Percentiles rank a stretch among this genome's conserved stretches.
Evolutionary conservation across 2,329 filamentous ascomycete genomes (phyloP).

Genomic region (Botrytis squamosa): DNA sequence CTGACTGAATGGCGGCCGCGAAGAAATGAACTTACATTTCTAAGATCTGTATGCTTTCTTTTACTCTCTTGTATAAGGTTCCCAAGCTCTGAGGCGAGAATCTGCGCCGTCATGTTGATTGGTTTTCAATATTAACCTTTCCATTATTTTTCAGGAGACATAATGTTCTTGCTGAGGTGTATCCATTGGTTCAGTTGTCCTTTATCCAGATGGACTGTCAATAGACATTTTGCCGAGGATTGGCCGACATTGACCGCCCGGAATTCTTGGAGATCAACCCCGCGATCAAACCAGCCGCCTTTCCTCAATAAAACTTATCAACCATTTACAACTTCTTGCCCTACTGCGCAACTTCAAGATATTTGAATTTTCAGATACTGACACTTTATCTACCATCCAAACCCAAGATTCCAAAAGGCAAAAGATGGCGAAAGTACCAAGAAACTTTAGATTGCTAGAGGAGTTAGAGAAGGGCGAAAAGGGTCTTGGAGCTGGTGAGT

Average conservation of each 20-base stretch:
- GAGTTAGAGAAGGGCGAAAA: slow-evolving; percentile 99
- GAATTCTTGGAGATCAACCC: slow-evolving; percentile 3
- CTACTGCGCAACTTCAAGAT: not conserved
- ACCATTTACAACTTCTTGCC: slow-evolving; percentile 1
- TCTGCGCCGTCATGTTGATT: slow-evolving; percentile 77
- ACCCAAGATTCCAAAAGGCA: not conserved
- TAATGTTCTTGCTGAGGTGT: slow-evolving; percentile 3
- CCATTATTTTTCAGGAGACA: slow-evolving; percentile 26
- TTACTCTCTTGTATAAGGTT: slow-evolving; percentile 95
- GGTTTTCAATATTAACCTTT: slow-evolving; percentile 22
- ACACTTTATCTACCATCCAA: not conserved
- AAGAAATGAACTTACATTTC: slow-evolving; percentile 58
- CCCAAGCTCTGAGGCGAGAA: slow-evolving; percentile 81
- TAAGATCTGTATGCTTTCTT: slow-evolving; percentile 86
- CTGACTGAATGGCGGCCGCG: not conserved
- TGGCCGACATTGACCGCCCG: slow-evolving; percentile 21
- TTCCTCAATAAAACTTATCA: slow-evolving; percentile 1
- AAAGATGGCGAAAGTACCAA: slow-evolving; percentile 70
- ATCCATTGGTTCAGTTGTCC: slow-evolving; percentile 12
- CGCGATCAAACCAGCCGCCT: slow-evolving; percentile 9
- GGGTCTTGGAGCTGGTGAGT: slow-evolving; percentile 80
- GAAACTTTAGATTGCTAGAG: slow-evolving; percentile 94
- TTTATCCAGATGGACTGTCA: not conserved
- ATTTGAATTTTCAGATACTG: not conserved
- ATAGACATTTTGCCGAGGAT: slow-evolving; percentile 9